Conservation (phyloP, 2,329 filamentous ascomycete species). For the Tolypocladium endophyticum region DNA sequence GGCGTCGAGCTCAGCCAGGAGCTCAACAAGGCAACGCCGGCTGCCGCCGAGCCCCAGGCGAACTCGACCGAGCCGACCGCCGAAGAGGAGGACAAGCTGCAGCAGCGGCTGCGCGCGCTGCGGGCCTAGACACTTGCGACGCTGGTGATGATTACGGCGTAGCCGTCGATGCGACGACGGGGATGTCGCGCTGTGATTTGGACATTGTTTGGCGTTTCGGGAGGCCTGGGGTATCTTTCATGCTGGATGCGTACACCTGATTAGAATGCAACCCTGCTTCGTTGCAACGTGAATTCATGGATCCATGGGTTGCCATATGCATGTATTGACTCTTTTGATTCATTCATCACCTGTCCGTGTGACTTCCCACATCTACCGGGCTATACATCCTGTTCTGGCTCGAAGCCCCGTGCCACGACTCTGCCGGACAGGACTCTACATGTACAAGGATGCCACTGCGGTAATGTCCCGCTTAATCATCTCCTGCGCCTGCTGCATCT, state of each 20-base stretch:
- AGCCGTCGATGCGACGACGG: neutral
- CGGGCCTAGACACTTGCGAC: constrained; percentile 27
- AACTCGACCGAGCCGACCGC: constrained; percentile 57
- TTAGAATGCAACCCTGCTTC: neutral
- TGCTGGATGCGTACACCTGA: neutral
- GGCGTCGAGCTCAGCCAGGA: constrained; percentile 74
- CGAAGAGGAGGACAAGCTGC: constrained; percentile 68
- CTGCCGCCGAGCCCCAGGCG: constrained; percentile 47
- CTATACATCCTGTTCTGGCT: neutral
- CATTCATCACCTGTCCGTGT: neutral
- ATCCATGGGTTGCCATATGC: neutral
- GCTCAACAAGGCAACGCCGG: constrained; percentile 47
- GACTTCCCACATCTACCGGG: neutral
- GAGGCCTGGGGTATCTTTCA: neutral
- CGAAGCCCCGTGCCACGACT: neutral
- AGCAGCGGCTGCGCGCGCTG: constrained; percentile 47
- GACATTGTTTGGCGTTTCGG: constrained; percentile 7
- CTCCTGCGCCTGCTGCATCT: constrained; percentile 97
- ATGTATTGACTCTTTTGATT: neutral
- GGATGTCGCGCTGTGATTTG: constrained; percentile 1
- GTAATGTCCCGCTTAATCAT: constrained; percentile 95
- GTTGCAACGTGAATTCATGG: neutral
- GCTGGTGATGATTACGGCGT: neutral
- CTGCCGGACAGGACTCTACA: constrained; percentile 37
- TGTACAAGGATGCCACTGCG: constrained; percentile 78